Conservation (phyloP, 2,329 filamentous ascomycete genomes). For the Calonectria henricotiae region DNA sequence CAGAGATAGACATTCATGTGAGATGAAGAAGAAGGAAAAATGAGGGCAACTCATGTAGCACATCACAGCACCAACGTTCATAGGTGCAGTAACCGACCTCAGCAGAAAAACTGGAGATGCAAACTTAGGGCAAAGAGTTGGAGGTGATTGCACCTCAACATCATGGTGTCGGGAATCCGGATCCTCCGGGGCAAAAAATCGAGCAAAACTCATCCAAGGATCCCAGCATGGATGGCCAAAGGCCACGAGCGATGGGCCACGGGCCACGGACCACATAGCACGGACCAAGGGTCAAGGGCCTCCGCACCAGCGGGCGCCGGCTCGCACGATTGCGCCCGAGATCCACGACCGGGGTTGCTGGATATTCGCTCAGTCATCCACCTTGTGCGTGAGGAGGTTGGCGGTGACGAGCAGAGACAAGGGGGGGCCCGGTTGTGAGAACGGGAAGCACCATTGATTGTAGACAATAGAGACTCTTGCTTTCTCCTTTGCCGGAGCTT, state of each 20-base stretch:
- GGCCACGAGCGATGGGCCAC: slow-evolving; percentile 46
- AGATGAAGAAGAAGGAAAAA: not conserved
- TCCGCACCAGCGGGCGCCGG: slow-evolving; percentile 51
- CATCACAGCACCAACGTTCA: not conserved
- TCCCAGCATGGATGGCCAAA: slow-evolving; percentile 19
- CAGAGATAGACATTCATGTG: not conserved
- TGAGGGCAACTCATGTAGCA: slow-evolving; percentile 10
- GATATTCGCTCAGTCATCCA: slow-evolving; percentile 49
- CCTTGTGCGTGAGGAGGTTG: slow-evolving; percentile 42
- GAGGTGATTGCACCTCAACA: slow-evolving; percentile 21
- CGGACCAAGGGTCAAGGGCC: slow-evolving; percentile 41
- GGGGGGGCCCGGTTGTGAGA: slow-evolving; percentile 33
- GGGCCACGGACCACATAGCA: slow-evolving; percentile 43
- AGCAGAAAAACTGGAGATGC: slow-evolving; percentile 2
- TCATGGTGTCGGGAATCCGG: slow-evolving; percentile 46
- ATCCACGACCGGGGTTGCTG: slow-evolving; percentile 48
- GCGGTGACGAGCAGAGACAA: slow-evolving; percentile 45
- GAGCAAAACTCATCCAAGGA: slow-evolving; percentile 24
- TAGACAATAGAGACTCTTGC: no score
- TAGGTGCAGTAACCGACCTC: not conserved
- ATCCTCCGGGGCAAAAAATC: slow-evolving; percentile 41
- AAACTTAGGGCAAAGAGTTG: not conserved
- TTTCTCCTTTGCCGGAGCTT: slow-evolving; percentile 3
- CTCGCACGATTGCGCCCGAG: slow-evolving; percentile 47
- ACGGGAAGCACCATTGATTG: slow-evolving; percentile 26